Evolutionary conservation across 2,329 filamentous ascomycete species (phyloP).

Genomic region (Pseudogymnoascus sp.): DNA sequence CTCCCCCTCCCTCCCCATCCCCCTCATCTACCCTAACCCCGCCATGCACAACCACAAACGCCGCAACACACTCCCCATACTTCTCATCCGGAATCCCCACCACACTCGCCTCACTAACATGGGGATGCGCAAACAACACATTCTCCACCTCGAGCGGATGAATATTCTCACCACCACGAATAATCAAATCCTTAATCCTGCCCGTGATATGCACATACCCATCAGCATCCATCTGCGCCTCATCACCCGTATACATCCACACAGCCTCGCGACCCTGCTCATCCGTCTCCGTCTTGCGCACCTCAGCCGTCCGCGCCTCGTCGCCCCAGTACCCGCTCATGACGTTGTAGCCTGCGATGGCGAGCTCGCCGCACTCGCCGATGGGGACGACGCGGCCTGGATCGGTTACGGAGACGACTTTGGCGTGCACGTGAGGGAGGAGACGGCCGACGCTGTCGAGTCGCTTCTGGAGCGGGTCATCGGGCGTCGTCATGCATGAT

Average conservation of each 20-base stretch:
- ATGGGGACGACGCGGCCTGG: constrained; percentile 51
- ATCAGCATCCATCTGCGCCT: constrained; percentile 73
- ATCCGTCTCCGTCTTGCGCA: constrained; percentile 45
- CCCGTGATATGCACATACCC: constrained; percentile 87
- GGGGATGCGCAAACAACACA: constrained; percentile 66
- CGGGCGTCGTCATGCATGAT: constrained; percentile 59
- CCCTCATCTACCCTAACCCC: constrained; percentile 26
- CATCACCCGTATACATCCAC: constrained; percentile 93
- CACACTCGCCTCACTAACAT: constrained; percentile 69
- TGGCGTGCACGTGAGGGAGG: constrained; percentile 72
- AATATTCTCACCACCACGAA: constrained; percentile 91
- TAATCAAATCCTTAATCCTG: constrained; percentile 91
- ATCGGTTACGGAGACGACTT: constrained; percentile 68
- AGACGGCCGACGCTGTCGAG: constrained; percentile 67
- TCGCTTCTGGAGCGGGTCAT: constrained; percentile 59
- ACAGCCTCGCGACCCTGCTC: constrained; percentile 28
- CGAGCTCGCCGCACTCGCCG: constrained; percentile 70
- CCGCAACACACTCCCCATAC: constrained; percentile 81
- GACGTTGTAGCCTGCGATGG: constrained; percentile 74
- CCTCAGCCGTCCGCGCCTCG: constrained; percentile 59
- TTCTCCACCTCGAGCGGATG: constrained; percentile 91
- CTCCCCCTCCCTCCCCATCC: constrained; percentile 17
- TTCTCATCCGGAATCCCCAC: constrained; percentile 75
- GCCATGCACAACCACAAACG: constrained; percentile 61
- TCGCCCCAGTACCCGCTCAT: constrained; percentile 93